These are phyloP conservation scores for Solanum infundibuliforme DNA, from an alignment of 257 asterid genomes.

Conservation along the genomic window DNA sequence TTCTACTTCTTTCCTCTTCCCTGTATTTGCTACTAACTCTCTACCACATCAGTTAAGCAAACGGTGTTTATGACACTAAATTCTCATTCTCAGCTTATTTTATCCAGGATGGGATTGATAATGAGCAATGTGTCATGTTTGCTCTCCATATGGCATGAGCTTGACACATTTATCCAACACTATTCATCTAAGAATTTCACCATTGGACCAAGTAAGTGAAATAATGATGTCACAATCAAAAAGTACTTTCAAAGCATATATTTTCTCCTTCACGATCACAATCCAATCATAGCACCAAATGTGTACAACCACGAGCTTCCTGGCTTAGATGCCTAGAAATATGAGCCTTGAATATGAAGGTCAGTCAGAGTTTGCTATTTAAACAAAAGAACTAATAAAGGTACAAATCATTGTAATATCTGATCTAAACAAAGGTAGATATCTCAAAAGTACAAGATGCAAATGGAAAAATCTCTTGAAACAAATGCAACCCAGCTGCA, in stretches of 20 bases:
- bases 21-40: background rate
- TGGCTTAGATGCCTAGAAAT: slow-evolving; percentile 82
- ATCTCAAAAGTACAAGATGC: background rate
- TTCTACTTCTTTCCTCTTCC: background rate
- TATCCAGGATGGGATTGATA: background rate
- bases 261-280: slow-evolving; percentile 97
- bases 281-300: slow-evolving; percentile 80
- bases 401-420: background rate
- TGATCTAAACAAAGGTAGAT: background rate
- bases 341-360: slow-evolving; percentile 57
- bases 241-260: slow-evolving; percentile 89
- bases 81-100: background rate
- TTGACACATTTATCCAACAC: background rate
- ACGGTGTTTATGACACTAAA: background rate
- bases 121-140: background rate
- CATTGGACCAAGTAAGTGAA: background rate
- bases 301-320: slow-evolving; percentile 80
- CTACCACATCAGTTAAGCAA: background rate
- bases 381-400: background rate
- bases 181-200: background rate
- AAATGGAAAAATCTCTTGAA: background rate
- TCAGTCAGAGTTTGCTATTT: slow-evolving; percentile 18
- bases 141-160: background rate
- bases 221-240: background rate
- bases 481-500: background rate